Base-by-base conservation (phyloP, 306 rosid species). In the Fragaria ananassa region DNA sequence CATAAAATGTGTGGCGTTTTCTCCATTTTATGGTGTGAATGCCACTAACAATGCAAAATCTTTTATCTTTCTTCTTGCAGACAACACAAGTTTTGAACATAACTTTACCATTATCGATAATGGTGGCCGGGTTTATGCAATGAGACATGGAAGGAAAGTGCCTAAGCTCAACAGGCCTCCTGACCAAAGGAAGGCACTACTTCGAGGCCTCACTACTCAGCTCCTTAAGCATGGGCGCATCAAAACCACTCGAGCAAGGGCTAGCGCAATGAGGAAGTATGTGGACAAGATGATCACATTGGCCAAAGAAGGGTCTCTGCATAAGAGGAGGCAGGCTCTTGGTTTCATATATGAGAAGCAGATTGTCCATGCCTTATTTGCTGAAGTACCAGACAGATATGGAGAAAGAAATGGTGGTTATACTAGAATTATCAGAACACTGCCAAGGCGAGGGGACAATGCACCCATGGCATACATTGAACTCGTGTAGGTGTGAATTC, bases 401-500 rank as follows among this genome's bases (percentile, higher is more conserved):
- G 97, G 96, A 12, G 96, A 92, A 71, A 86, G 98, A 70, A 92
- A 95, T 76, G 98, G 98, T 68, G 97, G 98, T 11, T 95, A 95
- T 71, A 92, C 97, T 4, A 85, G 97, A 85, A 95, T 95, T 34
- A 77, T 89, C 35, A 86, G 97, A 85, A 92, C 97, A 42, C 83
- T 90, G 45, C 93, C 97, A 0, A 85, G 97, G 82, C 86, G 98
- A 65, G 98, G 98, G 62, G 98, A 95, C 84, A 95, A 95, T 86
- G 98, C 98, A 44, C 97, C 97, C 37, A 92, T 95, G 97, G 97
- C 98, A 14, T 92, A 81, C 86, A 92, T 95, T 75, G 97, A 95
- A 82, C 98, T 95, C 73, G 98, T 95, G 80, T 94, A 91, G 90
- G 64, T 82, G 49, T 17, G 14, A 60, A 31, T 78, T 8, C 47